Evolutionary conservation across 495 filamentous ascomycete genomes (phyloP).

Genomic region (Acidiella bohemica): DNA sequence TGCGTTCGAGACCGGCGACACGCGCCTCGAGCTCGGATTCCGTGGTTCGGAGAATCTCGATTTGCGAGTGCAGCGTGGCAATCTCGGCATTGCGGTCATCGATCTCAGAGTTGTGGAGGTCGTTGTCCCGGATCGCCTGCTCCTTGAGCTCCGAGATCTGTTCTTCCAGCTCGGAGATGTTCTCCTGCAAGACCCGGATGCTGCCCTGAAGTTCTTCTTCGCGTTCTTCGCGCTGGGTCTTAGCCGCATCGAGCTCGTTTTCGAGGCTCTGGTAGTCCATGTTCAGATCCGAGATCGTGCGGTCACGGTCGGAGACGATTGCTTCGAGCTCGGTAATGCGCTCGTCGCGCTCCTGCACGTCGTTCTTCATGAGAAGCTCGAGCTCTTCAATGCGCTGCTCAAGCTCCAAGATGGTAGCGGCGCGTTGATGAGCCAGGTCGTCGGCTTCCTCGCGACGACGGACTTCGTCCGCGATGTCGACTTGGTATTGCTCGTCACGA

Average conservation of each 20-base stretch:
- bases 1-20: constrained; percentile 11
- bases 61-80: not conserved
- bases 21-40: constrained; percentile 5
- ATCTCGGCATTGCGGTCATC: constrained; percentile 15
- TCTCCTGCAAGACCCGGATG: constrained; percentile 5
- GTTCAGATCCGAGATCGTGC: constrained; percentile 6
- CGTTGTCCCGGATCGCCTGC: not conserved
- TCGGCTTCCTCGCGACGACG: constrained; percentile 16
- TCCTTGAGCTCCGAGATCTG: not conserved
- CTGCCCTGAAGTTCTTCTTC: constrained; percentile 2
- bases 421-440: constrained; percentile 12
- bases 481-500: constrained; percentile 15
- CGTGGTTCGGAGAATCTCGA: not conserved
- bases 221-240: not conserved
- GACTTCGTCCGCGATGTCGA: constrained; percentile 17
- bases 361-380: constrained; percentile 7
- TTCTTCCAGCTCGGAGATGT: constrained; percentile 1
- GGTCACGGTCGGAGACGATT: constrained; percentile 1
- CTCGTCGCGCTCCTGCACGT: constrained; percentile 14
- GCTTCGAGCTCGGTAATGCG: constrained; percentile 7
- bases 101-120: constrained; percentile 11
- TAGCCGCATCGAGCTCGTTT: constrained; percentile 1
- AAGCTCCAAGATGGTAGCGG: constrained; percentile 13
- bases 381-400: constrained; percentile 12
- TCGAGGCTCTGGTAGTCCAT: constrained; percentile 7